phyloP scores from a whole-genome alignment of 306 rosid species.

The Acacia confusa region DNA sequence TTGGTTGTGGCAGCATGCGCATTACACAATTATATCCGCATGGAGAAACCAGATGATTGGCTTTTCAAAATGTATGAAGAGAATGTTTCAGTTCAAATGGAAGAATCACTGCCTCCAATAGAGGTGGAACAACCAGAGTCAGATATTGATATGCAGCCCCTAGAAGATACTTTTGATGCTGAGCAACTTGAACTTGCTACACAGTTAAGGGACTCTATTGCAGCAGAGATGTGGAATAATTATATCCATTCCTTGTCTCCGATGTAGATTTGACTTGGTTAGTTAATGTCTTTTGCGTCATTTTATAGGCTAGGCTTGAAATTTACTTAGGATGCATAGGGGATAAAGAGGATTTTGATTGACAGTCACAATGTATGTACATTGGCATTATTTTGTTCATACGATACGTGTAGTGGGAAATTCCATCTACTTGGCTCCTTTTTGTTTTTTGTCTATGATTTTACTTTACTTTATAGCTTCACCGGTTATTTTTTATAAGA shows the following conservation, averaged over 20 bases:
- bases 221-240: slow-evolving; percentile 79
- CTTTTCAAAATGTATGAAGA: slow-evolving; percentile 64
- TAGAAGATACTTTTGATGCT: slow-evolving; percentile 44
- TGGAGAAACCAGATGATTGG: slow-evolving; percentile 77
- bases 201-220: slow-evolving; percentile 60
- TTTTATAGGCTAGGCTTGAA: slow-evolving; percentile 36
- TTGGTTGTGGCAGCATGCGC: slow-evolving; percentile 85
- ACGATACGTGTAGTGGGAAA: slow-evolving; percentile 32
- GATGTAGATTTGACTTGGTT: slow-evolving; percentile 39
- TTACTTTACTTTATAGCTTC: slow-evolving; percentile 7
- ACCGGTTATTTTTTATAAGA: slow-evolving; percentile 8
- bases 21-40: slow-evolving; percentile 73
- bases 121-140: slow-evolving; percentile 41
- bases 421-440: not conserved
- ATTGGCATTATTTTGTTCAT: slow-evolving; percentile 45
- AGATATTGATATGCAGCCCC: slow-evolving; percentile 35
- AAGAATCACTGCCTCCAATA: slow-evolving; percentile 47
- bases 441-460: too few relatives aligned
- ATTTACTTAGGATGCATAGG: slow-evolving; percentile 27
- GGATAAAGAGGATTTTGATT: slow-evolving; percentile 20
- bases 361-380: slow-evolving; percentile 32
- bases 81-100: slow-evolving; percentile 39
- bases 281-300: slow-evolving; percentile 10
- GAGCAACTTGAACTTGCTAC: slow-evolving; percentile 51
- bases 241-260: slow-evolving; percentile 52